Evolutionary conservation across 495 filamentous ascomycete species (phyloP).

Genomic region (Tuber calosporum): DNA sequence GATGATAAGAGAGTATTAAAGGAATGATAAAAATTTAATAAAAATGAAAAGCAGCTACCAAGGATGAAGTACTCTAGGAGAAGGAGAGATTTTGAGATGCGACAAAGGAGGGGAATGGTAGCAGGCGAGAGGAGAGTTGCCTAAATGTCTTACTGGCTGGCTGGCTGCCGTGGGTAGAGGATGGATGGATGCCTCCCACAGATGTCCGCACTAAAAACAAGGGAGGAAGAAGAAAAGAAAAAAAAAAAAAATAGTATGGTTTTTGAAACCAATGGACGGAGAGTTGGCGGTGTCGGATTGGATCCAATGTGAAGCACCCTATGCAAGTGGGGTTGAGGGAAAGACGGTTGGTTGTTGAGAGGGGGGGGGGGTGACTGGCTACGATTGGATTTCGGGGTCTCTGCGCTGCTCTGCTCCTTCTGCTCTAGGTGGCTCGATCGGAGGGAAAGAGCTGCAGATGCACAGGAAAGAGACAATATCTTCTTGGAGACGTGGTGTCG

Average conservation of each 20-base stretch:
- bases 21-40: background rate
- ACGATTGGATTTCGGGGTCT: constrained; percentile 1
- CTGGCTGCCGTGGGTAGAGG: constrained; percentile 22
- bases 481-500: background rate
- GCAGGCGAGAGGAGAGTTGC: constrained; percentile 4
- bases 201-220: constrained; percentile 9
- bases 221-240: background rate
- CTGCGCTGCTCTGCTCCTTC: constrained; percentile 19
- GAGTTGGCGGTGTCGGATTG: constrained; percentile 31
- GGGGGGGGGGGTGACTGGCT: background rate
- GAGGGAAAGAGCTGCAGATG: constrained; percentile 6
- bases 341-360: background rate
- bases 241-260: background rate
- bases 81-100: background rate
- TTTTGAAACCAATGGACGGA: constrained; percentile 24
- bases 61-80: background rate
- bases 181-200: constrained; percentile 23
- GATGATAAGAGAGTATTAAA: background rate
- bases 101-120: background rate
- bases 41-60: background rate
- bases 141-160: constrained; percentile 30
- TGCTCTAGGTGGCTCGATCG: constrained; percentile 22
- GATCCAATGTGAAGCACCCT: constrained; percentile 15
- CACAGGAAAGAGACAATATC: background rate
- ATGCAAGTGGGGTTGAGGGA: constrained; percentile 1